Evolutionary conservation across 768 basidiomycete species (phyloP).

Genomic region (Rhodotorula graminis): DNA sequence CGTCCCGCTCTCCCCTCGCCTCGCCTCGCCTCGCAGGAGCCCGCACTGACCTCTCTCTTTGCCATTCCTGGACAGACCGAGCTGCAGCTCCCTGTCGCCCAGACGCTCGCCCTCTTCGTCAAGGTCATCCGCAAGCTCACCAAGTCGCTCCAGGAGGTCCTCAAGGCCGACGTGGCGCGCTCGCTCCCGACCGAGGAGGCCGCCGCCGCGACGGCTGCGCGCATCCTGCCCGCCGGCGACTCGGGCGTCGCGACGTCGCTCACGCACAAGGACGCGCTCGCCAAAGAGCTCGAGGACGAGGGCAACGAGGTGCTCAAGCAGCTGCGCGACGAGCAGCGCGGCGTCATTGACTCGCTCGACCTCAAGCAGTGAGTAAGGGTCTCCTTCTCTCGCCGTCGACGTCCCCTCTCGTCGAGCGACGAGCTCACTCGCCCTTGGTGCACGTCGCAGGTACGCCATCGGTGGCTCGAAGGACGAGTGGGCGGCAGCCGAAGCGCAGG

Average conservation of each 20-base stretch:
- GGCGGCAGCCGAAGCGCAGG: constrained; percentile 37
- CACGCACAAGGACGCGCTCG: constrained; percentile 48
- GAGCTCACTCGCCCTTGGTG: background rate
- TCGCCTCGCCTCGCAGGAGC: background rate
- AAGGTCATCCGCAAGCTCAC: constrained; percentile 80
- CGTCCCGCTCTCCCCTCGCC: constrained; percentile 28
- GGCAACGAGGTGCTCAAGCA: constrained; percentile 61
- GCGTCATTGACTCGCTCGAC: constrained; percentile 83
- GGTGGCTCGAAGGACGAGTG: constrained; percentile 37
- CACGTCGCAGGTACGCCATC: constrained; percentile 24
- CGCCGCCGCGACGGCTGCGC: constrained; percentile 7
- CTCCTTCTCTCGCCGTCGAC: background rate
- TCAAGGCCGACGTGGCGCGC: constrained; percentile 39
- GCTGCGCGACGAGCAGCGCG: constrained; percentile 59
- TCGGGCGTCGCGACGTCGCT: constrained; percentile 15
- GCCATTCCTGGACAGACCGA: constrained; percentile 53
- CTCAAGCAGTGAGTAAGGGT: constrained; percentile 68
- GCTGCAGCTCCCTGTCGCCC: constrained; percentile 75
- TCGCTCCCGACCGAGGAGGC: constrained; percentile 31
- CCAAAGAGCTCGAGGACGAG: constrained; percentile 70
- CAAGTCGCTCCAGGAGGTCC: constrained; percentile 48
- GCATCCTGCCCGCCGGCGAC: constrained; percentile 3
- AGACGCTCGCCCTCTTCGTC: constrained; percentile 81
- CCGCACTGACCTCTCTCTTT: background rate
- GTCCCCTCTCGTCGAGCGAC: too few relatives aligned